Evolutionary conservation across 257 asterid species (phyloP).

Genomic region (Plectranthus barbatus): DNA sequence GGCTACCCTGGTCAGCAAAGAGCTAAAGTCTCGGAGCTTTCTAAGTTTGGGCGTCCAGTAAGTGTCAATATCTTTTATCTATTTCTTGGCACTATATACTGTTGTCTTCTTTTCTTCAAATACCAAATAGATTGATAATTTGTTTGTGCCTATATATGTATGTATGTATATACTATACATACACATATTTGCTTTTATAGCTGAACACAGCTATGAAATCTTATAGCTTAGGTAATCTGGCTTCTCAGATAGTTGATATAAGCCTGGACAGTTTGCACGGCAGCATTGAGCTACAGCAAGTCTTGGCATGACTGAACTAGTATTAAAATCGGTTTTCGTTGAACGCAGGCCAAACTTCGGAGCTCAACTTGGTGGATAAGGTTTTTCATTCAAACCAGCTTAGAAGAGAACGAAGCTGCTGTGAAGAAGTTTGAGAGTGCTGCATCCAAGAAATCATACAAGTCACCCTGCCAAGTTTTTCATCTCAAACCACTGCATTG

Average conservation of each 20-base stretch:
- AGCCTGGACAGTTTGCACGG: no score
- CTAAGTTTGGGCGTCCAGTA: conserved; percentile 90
- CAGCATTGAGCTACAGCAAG: not conserved
- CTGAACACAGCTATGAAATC: no score
- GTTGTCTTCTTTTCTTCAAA: not conserved
- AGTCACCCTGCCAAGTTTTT: conserved; percentile 75
- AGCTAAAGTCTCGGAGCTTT: conserved; percentile 60
- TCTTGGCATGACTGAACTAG: not conserved
- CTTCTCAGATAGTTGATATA: not conserved
- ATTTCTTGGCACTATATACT: not conserved
- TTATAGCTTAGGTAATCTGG: not conserved
- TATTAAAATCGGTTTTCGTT: not conserved
- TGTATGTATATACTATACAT: no score
- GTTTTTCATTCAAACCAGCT: conserved; percentile 67
- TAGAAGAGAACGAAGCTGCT: conserved; percentile 77
- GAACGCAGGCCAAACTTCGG: conserved; percentile 70
- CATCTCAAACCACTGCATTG: conserved; percentile 75
- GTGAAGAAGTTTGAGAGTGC: conserved; percentile 68
- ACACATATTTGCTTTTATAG: no score
- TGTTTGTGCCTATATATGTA: no score
- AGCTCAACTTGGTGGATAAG: conserved; percentile 84
- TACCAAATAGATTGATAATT: not conserved
- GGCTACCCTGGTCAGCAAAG: conserved; percentile 68
- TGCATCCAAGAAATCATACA: conserved; percentile 40
- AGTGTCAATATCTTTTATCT: conserved; percentile 14